Evolutionary conservation across 495 filamentous ascomycete species (phyloP), one percentile per base, ranked within the genome.

Genomic region (Podospora didyma): DNA sequence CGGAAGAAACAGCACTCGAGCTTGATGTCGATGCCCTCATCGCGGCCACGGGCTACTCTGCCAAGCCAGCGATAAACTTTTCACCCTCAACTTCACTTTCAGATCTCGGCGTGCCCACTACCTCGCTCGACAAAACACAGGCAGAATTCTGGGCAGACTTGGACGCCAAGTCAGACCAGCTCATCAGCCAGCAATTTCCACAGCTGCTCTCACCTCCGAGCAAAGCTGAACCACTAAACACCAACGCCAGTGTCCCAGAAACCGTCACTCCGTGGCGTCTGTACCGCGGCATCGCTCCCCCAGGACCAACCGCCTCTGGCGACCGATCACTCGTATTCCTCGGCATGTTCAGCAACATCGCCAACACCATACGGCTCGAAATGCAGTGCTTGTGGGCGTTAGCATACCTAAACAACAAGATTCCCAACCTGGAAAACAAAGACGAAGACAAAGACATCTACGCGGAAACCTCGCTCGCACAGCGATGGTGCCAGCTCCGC

Each of bases 241-340:
- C n/a, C n/a, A n/a, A n/a, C n/a, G n/a, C n/a, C n/a, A n/a, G n/a
- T n/a, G n/a, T n/a, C n/a, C n/a, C n/a, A n/a, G n/a, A n/a, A n/a
- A n/a, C 60, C 71, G 35, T 14, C 1, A 72, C 70, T 1, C 73
- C 75, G 16, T 75, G 67, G 54, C 65, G 70, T n/a, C 74, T 91
- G 10, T 79, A 85, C 58, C 83, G 84, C 31, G 89, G 89, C 64
- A 81, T 91, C 65, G 78, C 87, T 0, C 87, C 88, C 0, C 75
- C 85, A 2, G 57, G 51, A 3, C 59, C 65, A 1, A 55, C 62
- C 0, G 54, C 59, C 0, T 28, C 21, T 0, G 62, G 64, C n/a
- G 62, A 60, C 57, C 53, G 48, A n/a, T 58, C 59, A 7, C 59
- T 89, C 47, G 86, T 83, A 9, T 88, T 89, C 66, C 66, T 81